Evolutionary conservation across 306 rosid genomes (phyloP).

Genomic region (Sindora glabra): DNA sequence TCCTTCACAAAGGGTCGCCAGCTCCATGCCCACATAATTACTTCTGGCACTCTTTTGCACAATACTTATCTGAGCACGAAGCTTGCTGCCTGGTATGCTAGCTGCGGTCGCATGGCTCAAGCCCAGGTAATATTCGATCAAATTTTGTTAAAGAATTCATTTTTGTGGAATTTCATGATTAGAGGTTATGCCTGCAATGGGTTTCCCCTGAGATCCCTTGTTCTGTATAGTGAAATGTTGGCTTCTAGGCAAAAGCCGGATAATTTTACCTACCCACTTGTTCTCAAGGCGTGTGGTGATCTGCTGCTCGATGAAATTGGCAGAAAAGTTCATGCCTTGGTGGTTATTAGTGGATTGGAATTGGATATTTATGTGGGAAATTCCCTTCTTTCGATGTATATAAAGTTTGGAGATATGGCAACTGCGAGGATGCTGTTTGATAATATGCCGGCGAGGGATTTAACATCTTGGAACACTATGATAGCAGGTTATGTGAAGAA

Average conservation of each 20-base stretch:
- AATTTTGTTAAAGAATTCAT: constrained; percentile 25
- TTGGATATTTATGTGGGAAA: constrained; percentile 49
- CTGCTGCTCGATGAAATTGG: constrained; percentile 32
- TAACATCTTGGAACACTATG: constrained; percentile 47
- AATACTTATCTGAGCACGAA: constrained; percentile 43
- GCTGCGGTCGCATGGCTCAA: constrained; percentile 33
- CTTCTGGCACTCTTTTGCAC: constrained; percentile 29
- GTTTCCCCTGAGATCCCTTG: constrained; percentile 16
- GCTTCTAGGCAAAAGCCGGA: constrained; percentile 31
- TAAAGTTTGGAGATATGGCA: constrained; percentile 30
- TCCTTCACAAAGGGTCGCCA: constrained; percentile 29
- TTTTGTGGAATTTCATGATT: constrained; percentile 50
- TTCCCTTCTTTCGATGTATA: constrained; percentile 39
- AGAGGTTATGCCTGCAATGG: constrained; percentile 41
- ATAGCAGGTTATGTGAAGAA: constrained; percentile 40
- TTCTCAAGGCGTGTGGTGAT: constrained; percentile 56
- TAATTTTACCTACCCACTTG: constrained; percentile 55
- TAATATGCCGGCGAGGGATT: constrained; percentile 43
- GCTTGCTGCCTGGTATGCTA: constrained; percentile 45
- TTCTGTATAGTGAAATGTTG: constrained; percentile 41
- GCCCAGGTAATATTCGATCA: constrained; percentile 37
- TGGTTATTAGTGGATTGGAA: constrained; percentile 32
- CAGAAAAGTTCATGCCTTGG: constrained; percentile 41
- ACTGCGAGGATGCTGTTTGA: constrained; percentile 44
- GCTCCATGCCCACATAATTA: constrained; percentile 36